These are phyloP conservation scores for Candolleomyces eurysporus DNA, from an alignment of 768 basidiomycete genomes.

Conservation along the genomic window DNA sequence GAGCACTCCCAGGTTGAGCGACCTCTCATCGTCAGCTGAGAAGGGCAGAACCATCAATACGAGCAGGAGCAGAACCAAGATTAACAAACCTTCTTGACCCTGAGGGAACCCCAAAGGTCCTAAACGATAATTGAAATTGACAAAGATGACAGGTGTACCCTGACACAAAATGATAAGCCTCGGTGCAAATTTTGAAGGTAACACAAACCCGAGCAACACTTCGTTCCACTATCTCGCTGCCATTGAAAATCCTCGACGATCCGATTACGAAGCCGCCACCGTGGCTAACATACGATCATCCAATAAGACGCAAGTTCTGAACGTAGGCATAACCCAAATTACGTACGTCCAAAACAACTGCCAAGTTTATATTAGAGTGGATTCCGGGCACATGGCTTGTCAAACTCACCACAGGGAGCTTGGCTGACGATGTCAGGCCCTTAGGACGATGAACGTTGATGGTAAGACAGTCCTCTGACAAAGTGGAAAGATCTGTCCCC, in stretches of 20 bases:
- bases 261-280: constrained; percentile 34
- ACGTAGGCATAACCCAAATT: constrained; percentile 10
- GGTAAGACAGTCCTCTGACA: constrained; percentile 59
- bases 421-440: constrained; percentile 22
- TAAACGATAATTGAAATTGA: constrained; percentile 40
- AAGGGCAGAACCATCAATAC: constrained; percentile 18
- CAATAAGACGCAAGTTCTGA: constrained; percentile 37
- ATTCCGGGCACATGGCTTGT: not conserved
- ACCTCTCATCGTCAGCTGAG: constrained; percentile 32
- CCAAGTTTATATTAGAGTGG: not conserved
- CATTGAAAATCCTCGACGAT: constrained; percentile 27
- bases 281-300: constrained; percentile 24
- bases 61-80: constrained; percentile 32
- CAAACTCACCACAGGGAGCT: constrained; percentile 36
- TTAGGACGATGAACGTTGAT: constrained; percentile 56
- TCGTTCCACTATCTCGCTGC: constrained; percentile 32
- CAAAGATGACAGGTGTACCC: constrained; percentile 44
- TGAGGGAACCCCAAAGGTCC: constrained; percentile 46
- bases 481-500: constrained; percentile 7
- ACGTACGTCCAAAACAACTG: constrained; percentile 40
- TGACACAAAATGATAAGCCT: constrained; percentile 15
- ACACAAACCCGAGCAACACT: constrained; percentile 32
- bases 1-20: constrained; percentile 44
- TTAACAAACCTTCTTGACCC: constrained; percentile 36
- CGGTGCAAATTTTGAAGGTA: constrained; percentile 1